These are phyloP conservation scores for Lachnum nothofagi DNA, from an alignment of 2,329 filamentous ascomycete species.

Conservation along the genomic window DNA sequence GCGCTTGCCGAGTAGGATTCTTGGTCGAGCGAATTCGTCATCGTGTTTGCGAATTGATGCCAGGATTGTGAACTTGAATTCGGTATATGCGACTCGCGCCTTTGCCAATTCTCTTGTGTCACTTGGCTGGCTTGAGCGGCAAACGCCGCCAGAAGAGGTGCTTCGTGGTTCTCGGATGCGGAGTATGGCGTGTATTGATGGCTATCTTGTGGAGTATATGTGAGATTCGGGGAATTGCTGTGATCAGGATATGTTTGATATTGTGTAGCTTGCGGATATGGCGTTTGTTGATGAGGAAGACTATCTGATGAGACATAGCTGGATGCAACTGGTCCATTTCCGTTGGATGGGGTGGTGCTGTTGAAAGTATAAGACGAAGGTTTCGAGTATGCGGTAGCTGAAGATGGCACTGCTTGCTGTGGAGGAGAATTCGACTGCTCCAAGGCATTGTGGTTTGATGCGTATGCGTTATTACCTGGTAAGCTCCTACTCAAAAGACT, in stretches of 20 bases:
- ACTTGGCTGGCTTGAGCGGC: constrained; percentile 31
- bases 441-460: not conserved
- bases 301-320: constrained; percentile 19
- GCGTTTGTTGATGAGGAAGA: constrained; percentile 26
- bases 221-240: constrained; percentile 12
- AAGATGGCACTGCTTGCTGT: not conserved
- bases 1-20: constrained; percentile 31
- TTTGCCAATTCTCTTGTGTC: constrained; percentile 29
- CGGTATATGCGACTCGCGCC: constrained; percentile 9
- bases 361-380: constrained; percentile 11
- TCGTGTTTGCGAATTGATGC: constrained; percentile 30
- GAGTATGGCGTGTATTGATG: constrained; percentile 19
- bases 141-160: constrained; percentile 26
- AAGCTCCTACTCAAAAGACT: constrained; percentile 40
- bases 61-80: constrained; percentile 28
- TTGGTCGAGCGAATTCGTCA: constrained; percentile 29
- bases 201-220: constrained; percentile 24
- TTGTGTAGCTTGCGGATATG: constrained; percentile 31
- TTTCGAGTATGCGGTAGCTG: constrained; percentile 4
- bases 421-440: constrained; percentile 11
- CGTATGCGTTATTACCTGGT: constrained; percentile 36
- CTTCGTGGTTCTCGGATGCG: constrained; percentile 19
- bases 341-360: constrained; percentile 9
- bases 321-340: constrained; percentile 8
- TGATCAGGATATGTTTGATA: constrained; percentile 28